Conservation (phyloP, 2,329 filamentous ascomycete species). For the Colletotrichum sublineola region DNA sequence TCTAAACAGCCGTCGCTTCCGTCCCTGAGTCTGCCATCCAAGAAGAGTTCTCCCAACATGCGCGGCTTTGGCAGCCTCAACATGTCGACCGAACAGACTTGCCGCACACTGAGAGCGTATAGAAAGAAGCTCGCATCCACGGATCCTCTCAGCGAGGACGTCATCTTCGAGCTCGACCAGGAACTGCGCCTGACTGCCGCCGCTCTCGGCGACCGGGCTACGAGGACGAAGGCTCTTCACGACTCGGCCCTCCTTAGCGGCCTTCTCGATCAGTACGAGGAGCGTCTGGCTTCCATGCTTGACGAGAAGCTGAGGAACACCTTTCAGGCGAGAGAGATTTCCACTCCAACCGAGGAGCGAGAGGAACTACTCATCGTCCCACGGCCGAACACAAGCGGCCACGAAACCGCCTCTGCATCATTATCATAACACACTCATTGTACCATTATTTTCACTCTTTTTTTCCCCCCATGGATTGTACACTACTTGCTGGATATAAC, state of each 20-base stretch:
- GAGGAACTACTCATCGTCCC: constrained; percentile 48
- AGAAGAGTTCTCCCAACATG: constrained; percentile 64
- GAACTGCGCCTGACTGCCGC: constrained; percentile 74
- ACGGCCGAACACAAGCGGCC: constrained; percentile 23
- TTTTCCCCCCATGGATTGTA: constrained; percentile 18
- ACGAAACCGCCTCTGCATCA: constrained; percentile 39
- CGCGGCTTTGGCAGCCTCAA: constrained; percentile 69
- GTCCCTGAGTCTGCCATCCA: constrained; percentile 59
- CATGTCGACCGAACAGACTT: constrained; percentile 74
- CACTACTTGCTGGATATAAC: constrained; percentile 28
- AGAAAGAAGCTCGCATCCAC: constrained; percentile 72
- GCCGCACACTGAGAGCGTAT: constrained; percentile 72
- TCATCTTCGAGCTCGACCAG: constrained; percentile 73
- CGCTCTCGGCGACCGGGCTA: constrained; percentile 70
- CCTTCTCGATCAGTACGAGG: constrained; percentile 81
- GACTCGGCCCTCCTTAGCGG: constrained; percentile 70
- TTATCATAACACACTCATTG: constrained; percentile 44
- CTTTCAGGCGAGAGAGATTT: constrained; percentile 49
- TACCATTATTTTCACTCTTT: constrained; percentile 10
- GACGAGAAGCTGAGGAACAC: constrained; percentile 76
- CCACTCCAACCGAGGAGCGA: constrained; percentile 52
- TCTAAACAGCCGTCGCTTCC: constrained; percentile 68
- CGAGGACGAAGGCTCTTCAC: constrained; percentile 66
- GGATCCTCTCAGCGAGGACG: constrained; percentile 68
- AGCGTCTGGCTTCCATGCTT: constrained; percentile 77